Percentiles rank a stretch among this genome's conserved stretches.
phyloP scores from a whole-genome alignment of 2,329 filamentous ascomycete genomes.

The Sarocladium strictum region DNA sequence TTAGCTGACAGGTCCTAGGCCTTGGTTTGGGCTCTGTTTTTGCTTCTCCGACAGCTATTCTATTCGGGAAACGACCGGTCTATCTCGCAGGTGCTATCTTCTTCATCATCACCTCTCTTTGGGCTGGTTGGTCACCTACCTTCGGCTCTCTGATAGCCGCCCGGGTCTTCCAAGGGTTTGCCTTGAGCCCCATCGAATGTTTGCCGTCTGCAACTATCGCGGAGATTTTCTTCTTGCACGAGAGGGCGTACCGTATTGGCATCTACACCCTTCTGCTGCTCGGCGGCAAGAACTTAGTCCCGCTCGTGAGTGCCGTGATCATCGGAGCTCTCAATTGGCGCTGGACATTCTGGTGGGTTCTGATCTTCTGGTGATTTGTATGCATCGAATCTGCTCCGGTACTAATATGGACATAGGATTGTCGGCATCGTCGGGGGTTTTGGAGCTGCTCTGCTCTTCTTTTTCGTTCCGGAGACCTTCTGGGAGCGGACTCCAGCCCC shows the following conservation, averaged over 20 bases:
- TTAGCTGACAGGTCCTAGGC: slow-evolving; percentile 27
- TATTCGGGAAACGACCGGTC: slow-evolving; percentile 71
- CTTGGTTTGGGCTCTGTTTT: slow-evolving; percentile 79
- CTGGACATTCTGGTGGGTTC: slow-evolving; percentile 76
- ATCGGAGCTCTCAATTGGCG: slow-evolving; percentile 76
- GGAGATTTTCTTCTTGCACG: slow-evolving; percentile 94
- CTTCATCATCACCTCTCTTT: slow-evolving; percentile 72
- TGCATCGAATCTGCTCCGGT: not conserved
- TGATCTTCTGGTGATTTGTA: not conserved
- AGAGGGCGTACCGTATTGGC: slow-evolving; percentile 85
- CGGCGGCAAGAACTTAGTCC: slow-evolving; percentile 86
- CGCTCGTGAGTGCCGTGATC: slow-evolving; percentile 78
- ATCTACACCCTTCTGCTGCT: slow-evolving; percentile 88
- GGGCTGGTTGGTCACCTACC: slow-evolving; percentile 79
- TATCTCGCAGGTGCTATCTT: slow-evolving; percentile 73
- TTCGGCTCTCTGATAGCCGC: slow-evolving; percentile 76
- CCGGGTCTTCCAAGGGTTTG: slow-evolving; percentile 79
- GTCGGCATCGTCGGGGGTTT: slow-evolving; percentile 74
- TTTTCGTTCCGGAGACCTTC: slow-evolving; percentile 92
- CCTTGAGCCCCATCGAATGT: slow-evolving; percentile 86
- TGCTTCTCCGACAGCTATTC: slow-evolving; percentile 82
- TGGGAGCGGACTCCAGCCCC: slow-evolving; percentile 83
- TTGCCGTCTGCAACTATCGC: slow-evolving; percentile 90
- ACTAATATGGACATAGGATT: slow-evolving; percentile 46
- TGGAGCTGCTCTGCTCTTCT: slow-evolving; percentile 66